Percentiles rank a stretch among this genome's conserved stretches.
Conservation (phyloP, 495 filamentous ascomycete genomes). For the Penicillium canariense region DNA sequence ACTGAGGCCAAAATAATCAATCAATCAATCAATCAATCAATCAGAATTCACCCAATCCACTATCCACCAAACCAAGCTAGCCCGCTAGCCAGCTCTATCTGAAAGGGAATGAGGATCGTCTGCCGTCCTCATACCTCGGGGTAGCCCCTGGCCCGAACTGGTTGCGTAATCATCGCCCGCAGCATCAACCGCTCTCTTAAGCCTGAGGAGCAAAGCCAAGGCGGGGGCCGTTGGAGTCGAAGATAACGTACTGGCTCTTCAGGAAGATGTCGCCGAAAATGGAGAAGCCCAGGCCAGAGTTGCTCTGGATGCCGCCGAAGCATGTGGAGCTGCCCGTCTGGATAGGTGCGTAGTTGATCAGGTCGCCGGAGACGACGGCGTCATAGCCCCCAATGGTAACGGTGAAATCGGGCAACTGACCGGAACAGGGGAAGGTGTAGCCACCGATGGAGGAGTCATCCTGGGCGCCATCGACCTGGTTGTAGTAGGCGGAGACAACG, state of each 20-base stretch:
- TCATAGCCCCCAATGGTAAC: constrained; percentile 51
- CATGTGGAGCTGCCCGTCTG: constrained; percentile 49
- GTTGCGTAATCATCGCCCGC: neutral
- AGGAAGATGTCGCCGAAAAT: constrained; percentile 80
- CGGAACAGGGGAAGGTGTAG: constrained; percentile 65
- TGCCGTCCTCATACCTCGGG: neutral
- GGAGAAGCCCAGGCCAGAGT: constrained; percentile 59
- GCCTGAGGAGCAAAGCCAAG: constrained; percentile 61
- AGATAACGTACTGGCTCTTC: constrained; percentile 76
- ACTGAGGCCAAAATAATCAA: constrained; percentile 11
- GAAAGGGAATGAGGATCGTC: neutral
- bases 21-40: constrained; percentile 7
- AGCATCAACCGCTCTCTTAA: constrained; percentile 14
- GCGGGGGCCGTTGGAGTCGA: constrained; percentile 55
- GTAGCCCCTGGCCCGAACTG: neutral
- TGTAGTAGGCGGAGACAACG: constrained; percentile 65
- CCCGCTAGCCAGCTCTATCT: constrained; percentile 17
- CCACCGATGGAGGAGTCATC: constrained; percentile 54
- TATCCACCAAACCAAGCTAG: constrained; percentile 15
- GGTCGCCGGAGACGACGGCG: constrained; percentile 42
- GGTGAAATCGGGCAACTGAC: constrained; percentile 60
- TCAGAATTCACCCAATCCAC: no score
- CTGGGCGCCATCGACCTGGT: constrained; percentile 49
- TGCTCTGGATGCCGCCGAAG: constrained; percentile 63
- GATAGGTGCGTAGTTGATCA: constrained; percentile 46